These are phyloP conservation scores for Globisporangium cystogenes DNA, from an alignment of 352 stramenopile species.

Conservation along the genomic window DNA sequence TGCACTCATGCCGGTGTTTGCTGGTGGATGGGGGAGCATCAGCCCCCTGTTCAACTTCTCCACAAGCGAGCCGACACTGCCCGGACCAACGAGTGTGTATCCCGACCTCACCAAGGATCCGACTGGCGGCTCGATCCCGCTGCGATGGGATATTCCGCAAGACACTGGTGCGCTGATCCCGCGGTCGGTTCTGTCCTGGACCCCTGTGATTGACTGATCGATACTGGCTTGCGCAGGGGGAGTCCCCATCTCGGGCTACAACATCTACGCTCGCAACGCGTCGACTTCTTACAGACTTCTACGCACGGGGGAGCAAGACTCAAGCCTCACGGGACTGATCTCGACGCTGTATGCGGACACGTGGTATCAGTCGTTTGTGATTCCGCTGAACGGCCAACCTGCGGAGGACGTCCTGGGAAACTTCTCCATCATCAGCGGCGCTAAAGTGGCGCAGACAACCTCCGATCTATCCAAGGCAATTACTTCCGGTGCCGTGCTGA, in stretches of 20 bases:
- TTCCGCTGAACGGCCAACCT: slow-evolving; percentile 27
- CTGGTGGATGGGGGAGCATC: slow-evolving; percentile 39
- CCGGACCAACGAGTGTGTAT: slow-evolving; percentile 25
- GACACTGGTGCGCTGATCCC: slow-evolving; percentile 36
- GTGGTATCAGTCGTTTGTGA: slow-evolving; percentile 47
- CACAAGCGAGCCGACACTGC: slow-evolving; percentile 24
- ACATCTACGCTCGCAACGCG: slow-evolving; percentile 24
- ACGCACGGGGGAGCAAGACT: slow-evolving; percentile 5
- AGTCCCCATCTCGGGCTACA: slow-evolving; percentile 26
- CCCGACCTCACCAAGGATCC: slow-evolving; percentile 10
- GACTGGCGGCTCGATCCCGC: slow-evolving; percentile 49
- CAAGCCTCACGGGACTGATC: slow-evolving; percentile 12
- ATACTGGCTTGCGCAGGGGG: slow-evolving; percentile 25
- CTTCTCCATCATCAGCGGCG: slow-evolving; percentile 28
- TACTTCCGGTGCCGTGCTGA: slow-evolving; percentile 27
- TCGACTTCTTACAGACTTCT: slow-evolving; percentile 25
- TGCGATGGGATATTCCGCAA: slow-evolving; percentile 36
- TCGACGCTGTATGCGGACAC: slow-evolving; percentile 27
- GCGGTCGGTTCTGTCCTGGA: no score
- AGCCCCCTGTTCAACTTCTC: slow-evolving; percentile 25
- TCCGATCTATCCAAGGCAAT: slow-evolving; percentile 29
- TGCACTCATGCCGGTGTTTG: slow-evolving; percentile 19
- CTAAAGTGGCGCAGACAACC: slow-evolving; percentile 26
- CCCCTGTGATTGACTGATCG: no score
- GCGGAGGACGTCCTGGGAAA: slow-evolving; percentile 18